Percentiles rank a stretch among this genome's conserved stretches.
Evolutionary conservation across 441 rosid species (phyloP).

Genomic region (Gossypium schwendimanii): DNA sequence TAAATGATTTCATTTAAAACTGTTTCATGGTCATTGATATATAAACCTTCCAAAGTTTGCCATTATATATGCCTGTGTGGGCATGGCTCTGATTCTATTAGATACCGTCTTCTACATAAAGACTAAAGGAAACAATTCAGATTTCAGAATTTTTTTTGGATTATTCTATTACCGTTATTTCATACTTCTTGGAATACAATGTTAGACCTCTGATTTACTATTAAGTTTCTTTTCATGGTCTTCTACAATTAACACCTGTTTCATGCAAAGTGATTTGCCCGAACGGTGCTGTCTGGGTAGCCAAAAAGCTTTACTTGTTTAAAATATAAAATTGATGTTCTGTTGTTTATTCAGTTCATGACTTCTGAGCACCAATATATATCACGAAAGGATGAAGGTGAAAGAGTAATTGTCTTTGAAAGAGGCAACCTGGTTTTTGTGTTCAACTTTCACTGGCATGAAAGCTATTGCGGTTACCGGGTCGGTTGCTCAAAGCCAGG

Average conservation of each 20-base stretch:
- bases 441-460: slow-evolving; percentile 86
- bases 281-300: not conserved
- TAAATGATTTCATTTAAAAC: too few relatives aligned
- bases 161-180: too few relatives aligned
- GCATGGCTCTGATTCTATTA: not conserved
- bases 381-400: slow-evolving; percentile 79
- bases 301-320: not conserved
- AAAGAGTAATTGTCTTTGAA: slow-evolving; percentile 69
- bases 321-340: not conserved
- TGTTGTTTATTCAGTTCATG: slow-evolving; percentile 64
- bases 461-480: slow-evolving; percentile 74
- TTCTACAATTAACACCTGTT: not conserved
- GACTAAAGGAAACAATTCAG: not conserved
- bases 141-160: too few relatives aligned
- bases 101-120: not conserved
- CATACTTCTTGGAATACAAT: not conserved
- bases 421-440: slow-evolving; percentile 81
- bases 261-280: not conserved
- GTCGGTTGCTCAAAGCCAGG: slow-evolving; percentile 84
- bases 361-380: slow-evolving; percentile 81
- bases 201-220: not conserved
- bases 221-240: not conserved
- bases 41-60: not conserved
- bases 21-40: not conserved
- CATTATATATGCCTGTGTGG: not conserved